A percentile compares a stretch with the other conserved stretches of the same genome.
Evolutionary conservation across 208 protist genomes (phyloP).

Genomic region (Tritrichomonas musculus): DNA sequence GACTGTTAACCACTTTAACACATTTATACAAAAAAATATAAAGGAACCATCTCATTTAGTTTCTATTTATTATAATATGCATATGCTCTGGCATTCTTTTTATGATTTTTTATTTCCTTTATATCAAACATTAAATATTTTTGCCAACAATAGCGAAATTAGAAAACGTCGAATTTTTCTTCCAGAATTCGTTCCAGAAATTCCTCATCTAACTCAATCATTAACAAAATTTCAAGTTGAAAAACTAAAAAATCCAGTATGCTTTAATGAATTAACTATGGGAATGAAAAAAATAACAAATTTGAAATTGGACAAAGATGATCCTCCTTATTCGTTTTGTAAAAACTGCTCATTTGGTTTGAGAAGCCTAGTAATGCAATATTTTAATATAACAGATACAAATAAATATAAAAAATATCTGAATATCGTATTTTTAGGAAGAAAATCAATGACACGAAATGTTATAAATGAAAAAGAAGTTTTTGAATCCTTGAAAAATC

Average conservation of each 20-base stretch:
- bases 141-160: background rate
- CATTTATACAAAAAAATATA: background rate
- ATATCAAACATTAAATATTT: background rate
- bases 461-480: too few relatives aligned
- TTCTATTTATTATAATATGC: slow-evolving; percentile 16
- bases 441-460: too few relatives aligned
- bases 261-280: background rate
- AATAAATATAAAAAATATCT: background rate
- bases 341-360: background rate
- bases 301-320: background rate
- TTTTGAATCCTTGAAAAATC: too few relatives aligned
- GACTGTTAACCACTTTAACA: background rate
- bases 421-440: background rate
- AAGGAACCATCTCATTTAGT: background rate
- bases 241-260: background rate
- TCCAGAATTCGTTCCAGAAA: background rate
- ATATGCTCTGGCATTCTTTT: background rate
- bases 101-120: background rate
- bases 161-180: background rate
- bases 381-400: background rate
- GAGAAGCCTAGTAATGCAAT: background rate
- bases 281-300: slow-evolving; percentile 26
- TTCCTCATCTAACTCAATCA: background rate
- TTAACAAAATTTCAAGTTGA: background rate
- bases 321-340: slow-evolving; percentile 20